Evolutionary conservation across 192 early-diverging fungal genomes (phyloP).

Genomic region (Allomyces arbusculus): DNA sequence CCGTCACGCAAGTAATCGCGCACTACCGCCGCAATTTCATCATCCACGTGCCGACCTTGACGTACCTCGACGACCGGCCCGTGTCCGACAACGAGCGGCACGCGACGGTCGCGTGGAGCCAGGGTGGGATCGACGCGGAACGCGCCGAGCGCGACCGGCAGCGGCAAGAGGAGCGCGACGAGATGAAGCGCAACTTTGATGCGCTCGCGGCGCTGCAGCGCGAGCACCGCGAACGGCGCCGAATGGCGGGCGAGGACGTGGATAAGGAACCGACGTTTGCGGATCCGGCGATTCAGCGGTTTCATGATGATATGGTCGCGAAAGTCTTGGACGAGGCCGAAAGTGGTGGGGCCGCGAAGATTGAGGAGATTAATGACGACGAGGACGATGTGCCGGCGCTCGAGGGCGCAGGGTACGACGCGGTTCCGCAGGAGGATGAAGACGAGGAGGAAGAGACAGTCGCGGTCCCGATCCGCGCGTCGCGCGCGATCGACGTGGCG

Average conservation of each 20-base stretch:
- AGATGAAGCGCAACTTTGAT: conserved; percentile 32
- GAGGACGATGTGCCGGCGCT: no score
- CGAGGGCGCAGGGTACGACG: no score
- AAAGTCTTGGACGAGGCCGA: neutral
- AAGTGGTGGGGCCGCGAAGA: neutral
- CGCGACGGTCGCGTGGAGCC: conserved; percentile 25
- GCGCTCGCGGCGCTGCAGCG: neutral
- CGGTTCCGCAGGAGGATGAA: no score
- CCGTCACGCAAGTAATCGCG: conserved; percentile 25
- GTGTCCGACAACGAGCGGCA: conserved; percentile 38
- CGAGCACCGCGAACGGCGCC: conserved; percentile 1
- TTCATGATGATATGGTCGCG: conserved; percentile 3
- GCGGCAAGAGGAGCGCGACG: conserved; percentile 18
- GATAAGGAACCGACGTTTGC: neutral
- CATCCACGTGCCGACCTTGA: conserved; percentile 15
- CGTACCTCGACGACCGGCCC: conserved; percentile 37
- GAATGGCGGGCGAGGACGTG: neutral
- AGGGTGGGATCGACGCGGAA: conserved; percentile 24
- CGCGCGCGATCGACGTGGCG: no score
- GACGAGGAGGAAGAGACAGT: no score
- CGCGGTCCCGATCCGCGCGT: no score
- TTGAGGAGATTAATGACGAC: no score
- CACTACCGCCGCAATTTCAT: conserved; percentile 33
- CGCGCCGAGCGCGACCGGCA: conserved; percentile 24
- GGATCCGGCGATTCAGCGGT: neutral